Base-by-base conservation (phyloP, 2,329 filamentous ascomycete species). In the Ilyonectria robusta region DNA sequence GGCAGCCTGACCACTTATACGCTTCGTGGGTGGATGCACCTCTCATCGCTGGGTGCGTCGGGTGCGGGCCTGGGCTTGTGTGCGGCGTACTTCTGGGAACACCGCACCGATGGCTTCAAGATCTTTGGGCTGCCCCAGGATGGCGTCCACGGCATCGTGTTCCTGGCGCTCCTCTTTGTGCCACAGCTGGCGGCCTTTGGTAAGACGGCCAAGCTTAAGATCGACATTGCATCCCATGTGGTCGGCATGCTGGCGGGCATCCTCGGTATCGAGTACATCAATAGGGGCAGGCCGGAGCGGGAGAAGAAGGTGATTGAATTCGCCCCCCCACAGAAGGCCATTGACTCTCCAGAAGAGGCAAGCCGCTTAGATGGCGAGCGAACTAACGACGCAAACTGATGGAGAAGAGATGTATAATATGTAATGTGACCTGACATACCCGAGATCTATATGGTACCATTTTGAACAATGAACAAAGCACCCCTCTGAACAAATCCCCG, bases 31-130 rank as follows among this genome's bases (percentile, higher is more conserved):
- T 79, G 82, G 72, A 74, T 89, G 55, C 76, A 79, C 13, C 80
- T 83, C 59, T 84, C 89, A 42, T 87, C 88, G 2, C 82, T 93
- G 10, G 92, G 92, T n/a, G 90, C 90, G 1, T 93, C 90, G 7
- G 91, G 89, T 11, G 88, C 88, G 40, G 82, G 91, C 6, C 86
- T 88, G 69, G 92, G 91, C 23, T 75, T 93, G 23, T 77, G 87
- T 8, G 86, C 85, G 2, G 89, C 90, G 1, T 92, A 89, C 78
- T 88, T 91, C 72, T 89, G 87, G 84, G 79, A 87, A 69, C 85
- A 90, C 75, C 81, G 84, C 59, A 82, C 83, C 63, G 87, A 90
- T 47, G 84, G 85, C 42, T 88, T 91, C 79, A 86, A 84, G 76
- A 77, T 91, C 59, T 79, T 91, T 31, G 87, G 86, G 9, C 81